A percentile compares a stretch with the other conserved stretches of the same genome.
Conservation (phyloP, 2,329 filamentous ascomycete genomes). For the Clarireedia monteithiana region DNA sequence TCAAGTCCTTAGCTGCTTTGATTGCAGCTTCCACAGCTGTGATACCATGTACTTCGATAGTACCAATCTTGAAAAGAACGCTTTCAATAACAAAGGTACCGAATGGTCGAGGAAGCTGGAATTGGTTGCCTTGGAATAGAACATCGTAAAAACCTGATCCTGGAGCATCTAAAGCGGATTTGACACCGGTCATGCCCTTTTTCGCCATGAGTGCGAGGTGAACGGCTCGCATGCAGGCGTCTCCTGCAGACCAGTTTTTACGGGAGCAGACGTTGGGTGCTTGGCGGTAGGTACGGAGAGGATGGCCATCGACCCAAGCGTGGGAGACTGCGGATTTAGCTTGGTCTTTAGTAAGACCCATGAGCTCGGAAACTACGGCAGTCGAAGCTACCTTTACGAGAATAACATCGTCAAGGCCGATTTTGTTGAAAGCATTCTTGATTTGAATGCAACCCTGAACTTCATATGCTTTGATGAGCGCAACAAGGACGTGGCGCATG, state of each 20-base stretch:
- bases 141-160: conserved; percentile 33
- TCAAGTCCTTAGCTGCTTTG: conserved; percentile 12
- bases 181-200: conserved; percentile 26
- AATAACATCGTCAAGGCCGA: conserved; percentile 36
- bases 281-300: conserved; percentile 30
- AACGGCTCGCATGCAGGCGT: conserved; percentile 34
- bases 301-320: conserved; percentile 33
- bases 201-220: conserved; percentile 29
- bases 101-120: conserved; percentile 19
- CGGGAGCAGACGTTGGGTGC: conserved; percentile 31
- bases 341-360: conserved; percentile 30
- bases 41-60: conserved; percentile 29
- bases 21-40: conserved; percentile 30
- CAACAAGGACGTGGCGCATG: conserved; percentile 28
- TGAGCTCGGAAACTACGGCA: conserved; percentile 32
- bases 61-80: conserved; percentile 21
- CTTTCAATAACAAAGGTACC: conserved; percentile 25
- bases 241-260: conserved; percentile 37
- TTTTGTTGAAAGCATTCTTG: conserved; percentile 32
- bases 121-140: conserved; percentile 11
- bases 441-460: conserved; percentile 34
- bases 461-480: conserved; percentile 35
- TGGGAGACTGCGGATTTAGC: conserved; percentile 32
- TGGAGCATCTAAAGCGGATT: conserved; percentile 26
- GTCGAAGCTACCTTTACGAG: conserved; percentile 36